Conservation (phyloP, 805 yeast species). For the Wickerhamomyces strasburgensis region DNA sequence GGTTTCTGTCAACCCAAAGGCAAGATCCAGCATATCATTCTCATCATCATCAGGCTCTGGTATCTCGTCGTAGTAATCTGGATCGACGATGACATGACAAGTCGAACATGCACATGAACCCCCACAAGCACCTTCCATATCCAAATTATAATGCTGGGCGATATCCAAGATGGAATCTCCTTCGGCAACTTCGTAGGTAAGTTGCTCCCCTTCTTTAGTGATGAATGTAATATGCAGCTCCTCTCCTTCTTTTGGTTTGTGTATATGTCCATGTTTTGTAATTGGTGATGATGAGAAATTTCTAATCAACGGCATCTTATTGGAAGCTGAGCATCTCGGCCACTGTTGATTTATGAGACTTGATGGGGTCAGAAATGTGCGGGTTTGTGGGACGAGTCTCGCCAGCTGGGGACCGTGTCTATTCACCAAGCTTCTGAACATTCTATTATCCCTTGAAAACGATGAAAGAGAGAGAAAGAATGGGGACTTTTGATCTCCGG, state of each 20-base stretch:
- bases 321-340: too few species aligned
- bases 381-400: too few species aligned
- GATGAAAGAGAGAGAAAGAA: background rate
- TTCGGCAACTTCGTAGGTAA: constrained; percentile 78
- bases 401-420: too few species aligned
- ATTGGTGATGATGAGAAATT: constrained; percentile 25
- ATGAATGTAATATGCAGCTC: constrained; percentile 84
- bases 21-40: constrained; percentile 96
- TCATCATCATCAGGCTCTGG: constrained; percentile 98
- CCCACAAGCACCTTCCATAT: constrained; percentile 98
- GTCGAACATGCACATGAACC: constrained; percentile 99
- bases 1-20: constrained; percentile 95
- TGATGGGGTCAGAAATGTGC: too few species aligned
- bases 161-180: constrained; percentile 91
- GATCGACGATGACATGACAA: constrained; percentile 94
- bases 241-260: constrained; percentile 90
- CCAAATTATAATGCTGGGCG: constrained; percentile 89
- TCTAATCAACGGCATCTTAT: constrained; percentile 21
- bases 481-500: background rate
- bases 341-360: background rate
- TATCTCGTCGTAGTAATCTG: constrained; percentile 83
- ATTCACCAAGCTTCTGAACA: background rate
- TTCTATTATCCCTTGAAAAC: background rate
- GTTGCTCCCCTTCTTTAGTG: constrained; percentile 84
- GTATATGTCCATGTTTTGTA: constrained; percentile 72